These are phyloP conservation scores for Ganoderma sinense DNA, from an alignment of 1,284 basidiomycete species.

Conservation along the genomic window DNA sequence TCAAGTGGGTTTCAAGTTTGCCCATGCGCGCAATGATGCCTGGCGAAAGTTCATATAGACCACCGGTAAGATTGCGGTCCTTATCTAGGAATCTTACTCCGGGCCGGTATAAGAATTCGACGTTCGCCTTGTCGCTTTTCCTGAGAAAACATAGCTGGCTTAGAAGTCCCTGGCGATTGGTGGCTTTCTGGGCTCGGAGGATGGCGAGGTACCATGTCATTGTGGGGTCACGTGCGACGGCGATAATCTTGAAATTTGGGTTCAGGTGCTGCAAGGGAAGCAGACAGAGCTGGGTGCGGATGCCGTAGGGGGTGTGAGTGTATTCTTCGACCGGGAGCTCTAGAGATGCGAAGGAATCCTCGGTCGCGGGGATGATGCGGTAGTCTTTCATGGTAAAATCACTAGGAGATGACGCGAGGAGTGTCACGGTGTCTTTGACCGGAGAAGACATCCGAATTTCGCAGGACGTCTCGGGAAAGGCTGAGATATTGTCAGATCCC, in stretches of 20 bases:
- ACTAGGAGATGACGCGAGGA: too few relatives aligned
- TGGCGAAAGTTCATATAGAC: too few relatives aligned
- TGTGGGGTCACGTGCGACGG: neutral
- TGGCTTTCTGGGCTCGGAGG: neutral
- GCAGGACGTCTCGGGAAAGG: too few relatives aligned
- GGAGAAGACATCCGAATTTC: too few relatives aligned
- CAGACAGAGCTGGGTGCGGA: neutral
- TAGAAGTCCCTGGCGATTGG: neutral
- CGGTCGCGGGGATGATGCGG: neutral
- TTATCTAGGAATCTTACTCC: too few relatives aligned
- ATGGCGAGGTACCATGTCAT: neutral
- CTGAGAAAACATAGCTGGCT: neutral
- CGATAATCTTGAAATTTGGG: neutral
- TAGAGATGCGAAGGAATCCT: neutral
- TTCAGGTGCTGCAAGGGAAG: neutral
- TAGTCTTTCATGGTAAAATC: too few relatives aligned
- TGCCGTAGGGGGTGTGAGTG: neutral
- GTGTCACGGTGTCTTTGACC: too few relatives aligned
- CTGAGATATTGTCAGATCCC: neutral
- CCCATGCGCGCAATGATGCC: neutral
- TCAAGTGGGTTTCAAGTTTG: neutral
- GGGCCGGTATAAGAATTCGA: too few relatives aligned
- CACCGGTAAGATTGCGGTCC: too few relatives aligned
- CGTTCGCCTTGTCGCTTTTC: too few relatives aligned
- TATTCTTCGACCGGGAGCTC: neutral